phyloP scores from a whole-genome alignment of 768 basidiomycete species.

The Macrocybe gigantea region DNA sequence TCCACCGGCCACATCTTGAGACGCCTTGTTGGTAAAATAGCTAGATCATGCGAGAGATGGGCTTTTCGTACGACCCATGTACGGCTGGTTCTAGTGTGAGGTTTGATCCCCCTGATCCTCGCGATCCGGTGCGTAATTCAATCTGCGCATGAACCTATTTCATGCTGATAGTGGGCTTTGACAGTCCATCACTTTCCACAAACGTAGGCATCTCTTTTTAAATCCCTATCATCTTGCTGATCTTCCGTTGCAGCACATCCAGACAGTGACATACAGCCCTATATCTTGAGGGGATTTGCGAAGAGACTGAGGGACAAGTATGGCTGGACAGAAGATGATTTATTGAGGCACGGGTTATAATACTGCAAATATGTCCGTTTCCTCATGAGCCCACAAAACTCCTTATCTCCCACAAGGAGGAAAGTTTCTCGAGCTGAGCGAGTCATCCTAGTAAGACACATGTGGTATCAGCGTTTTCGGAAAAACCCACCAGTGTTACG shows the following conservation, averaged over 20 bases:
- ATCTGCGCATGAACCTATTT: neutral
- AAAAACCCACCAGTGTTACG: slow-evolving; percentile 52
- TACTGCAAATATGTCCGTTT: neutral
- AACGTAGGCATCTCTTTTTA: slow-evolving; percentile 39
- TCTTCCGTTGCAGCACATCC: slow-evolving; percentile 53
- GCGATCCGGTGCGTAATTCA: slow-evolving; percentile 29
- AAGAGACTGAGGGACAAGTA: slow-evolving; percentile 58
- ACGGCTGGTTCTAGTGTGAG: slow-evolving; percentile 81
- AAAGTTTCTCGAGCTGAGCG: slow-evolving; percentile 46
- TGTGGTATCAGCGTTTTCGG: neutral
- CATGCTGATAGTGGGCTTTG: slow-evolving; percentile 1
- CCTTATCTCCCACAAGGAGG: slow-evolving; percentile 48
- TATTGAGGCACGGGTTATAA: slow-evolving; percentile 20
- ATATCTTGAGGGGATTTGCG: slow-evolving; percentile 45
- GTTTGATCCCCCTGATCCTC: slow-evolving; percentile 65
- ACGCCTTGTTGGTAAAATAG: neutral
- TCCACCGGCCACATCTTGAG: neutral
- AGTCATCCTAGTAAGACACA: neutral
- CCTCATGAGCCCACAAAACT: slow-evolving; percentile 20
- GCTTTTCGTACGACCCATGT: slow-evolving; percentile 66
- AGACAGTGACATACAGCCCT: slow-evolving; percentile 53
- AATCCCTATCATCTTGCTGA: slow-evolving; percentile 2
- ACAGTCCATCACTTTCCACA: slow-evolving; percentile 73
- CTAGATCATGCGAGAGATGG: slow-evolving; percentile 75
- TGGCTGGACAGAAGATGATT: slow-evolving; percentile 55